Evolutionary conservation across 352 stramenopile species (phyloP).

Genomic region (Phytopythium oedochilum): DNA sequence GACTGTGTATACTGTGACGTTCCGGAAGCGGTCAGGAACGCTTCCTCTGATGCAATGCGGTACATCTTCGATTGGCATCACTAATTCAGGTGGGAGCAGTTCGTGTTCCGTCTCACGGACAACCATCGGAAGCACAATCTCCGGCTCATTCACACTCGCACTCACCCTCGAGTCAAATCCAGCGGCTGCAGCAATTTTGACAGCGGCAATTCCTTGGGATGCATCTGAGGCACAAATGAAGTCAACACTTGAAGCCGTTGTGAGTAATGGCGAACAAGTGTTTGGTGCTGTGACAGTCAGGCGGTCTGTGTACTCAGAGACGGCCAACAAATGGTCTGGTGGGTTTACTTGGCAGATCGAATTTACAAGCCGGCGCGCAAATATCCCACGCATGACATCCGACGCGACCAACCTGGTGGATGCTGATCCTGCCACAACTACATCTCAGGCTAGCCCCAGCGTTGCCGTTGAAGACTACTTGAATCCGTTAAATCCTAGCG

Average conservation of each 20-base stretch:
- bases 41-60: slow-evolving; percentile 50
- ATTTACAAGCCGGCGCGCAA: slow-evolving; percentile 76
- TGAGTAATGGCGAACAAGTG: slow-evolving; percentile 39
- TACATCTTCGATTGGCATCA: slow-evolving; percentile 20
- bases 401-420: slow-evolving; percentile 18
- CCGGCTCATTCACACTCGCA: slow-evolving; percentile 54
- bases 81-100: slow-evolving; percentile 11
- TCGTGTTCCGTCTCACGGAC: slow-evolving; percentile 32
- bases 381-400: slow-evolving; percentile 80
- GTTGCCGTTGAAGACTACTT: slow-evolving; percentile 42
- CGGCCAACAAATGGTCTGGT: slow-evolving; percentile 89
- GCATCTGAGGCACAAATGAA: slow-evolving; percentile 63
- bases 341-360: slow-evolving; percentile 94
- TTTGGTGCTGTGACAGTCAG: slow-evolving; percentile 87
- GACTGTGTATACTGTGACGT: slow-evolving; percentile 57
- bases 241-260: slow-evolving; percentile 34
- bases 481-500: slow-evolving; percentile 38
- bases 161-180: slow-evolving; percentile 38
- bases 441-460: slow-evolving; percentile 9
- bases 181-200: slow-evolving; percentile 6
- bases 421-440: background rate
- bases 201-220: slow-evolving; percentile 65
- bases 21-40: slow-evolving; percentile 52
- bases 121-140: slow-evolving; percentile 59
- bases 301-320: slow-evolving; percentile 75